Evolutionary conservation across 2,329 filamentous ascomycete genomes (phyloP).

Genomic region (Venturia oleaginea): DNA sequence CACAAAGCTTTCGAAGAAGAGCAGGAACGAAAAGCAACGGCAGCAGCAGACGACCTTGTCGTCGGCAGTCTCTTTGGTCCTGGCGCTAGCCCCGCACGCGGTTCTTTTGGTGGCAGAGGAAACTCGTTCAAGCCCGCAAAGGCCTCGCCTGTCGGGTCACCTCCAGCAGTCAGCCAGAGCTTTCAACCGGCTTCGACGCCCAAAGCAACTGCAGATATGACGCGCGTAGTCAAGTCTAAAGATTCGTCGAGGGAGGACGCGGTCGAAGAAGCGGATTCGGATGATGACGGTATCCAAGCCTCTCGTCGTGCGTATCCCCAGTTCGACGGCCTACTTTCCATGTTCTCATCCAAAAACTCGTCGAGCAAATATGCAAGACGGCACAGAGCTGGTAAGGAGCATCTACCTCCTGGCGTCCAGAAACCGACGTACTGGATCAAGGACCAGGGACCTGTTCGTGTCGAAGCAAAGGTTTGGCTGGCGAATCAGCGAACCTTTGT

Average conservation of each 20-base stretch:
- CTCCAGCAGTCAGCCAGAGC: constrained; percentile 22
- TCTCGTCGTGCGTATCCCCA: constrained; percentile 33
- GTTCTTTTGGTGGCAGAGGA: constrained; percentile 1
- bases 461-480: constrained; percentile 97
- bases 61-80: constrained; percentile 69
- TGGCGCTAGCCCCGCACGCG: constrained; percentile 23
- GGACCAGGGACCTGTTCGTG: constrained; percentile 80
- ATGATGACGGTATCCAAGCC: constrained; percentile 37
- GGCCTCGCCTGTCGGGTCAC: constrained; percentile 51
- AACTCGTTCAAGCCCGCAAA: constrained; percentile 48
- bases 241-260: constrained; percentile 20
- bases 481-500: constrained; percentile 97
- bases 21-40: constrained; percentile 70
- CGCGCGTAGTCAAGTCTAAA: constrained; percentile 16
- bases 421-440: constrained; percentile 87
- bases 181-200: constrained; percentile 11
- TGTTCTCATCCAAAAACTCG: constrained; percentile 69
- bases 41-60: constrained; percentile 76
- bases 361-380: constrained; percentile 63
- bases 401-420: constrained; percentile 77
- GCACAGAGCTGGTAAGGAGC: constrained; percentile 35
- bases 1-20: constrained; percentile 86
- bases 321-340: constrained; percentile 52
- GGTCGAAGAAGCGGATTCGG: constrained; percentile 38
- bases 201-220: constrained; percentile 18